Base-by-base conservation (phyloP, 345 rosid genomes). In the Murraya koenigii region DNA sequence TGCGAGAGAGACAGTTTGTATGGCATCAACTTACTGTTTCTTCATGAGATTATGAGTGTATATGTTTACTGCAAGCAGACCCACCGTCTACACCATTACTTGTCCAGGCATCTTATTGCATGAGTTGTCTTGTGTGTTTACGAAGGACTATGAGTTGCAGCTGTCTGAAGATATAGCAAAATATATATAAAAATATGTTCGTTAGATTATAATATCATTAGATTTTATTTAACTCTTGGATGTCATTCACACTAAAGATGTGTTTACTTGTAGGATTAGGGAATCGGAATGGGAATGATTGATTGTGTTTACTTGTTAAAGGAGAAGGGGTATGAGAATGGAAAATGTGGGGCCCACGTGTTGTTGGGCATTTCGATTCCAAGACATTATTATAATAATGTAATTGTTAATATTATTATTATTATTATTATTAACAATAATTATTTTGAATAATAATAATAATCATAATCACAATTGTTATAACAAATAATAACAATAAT, bases 1-100 rank as follows among this genome's bases (percentile, higher is more conserved):
- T 75, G 97, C 99, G 0, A 90, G 98, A 87, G 99, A 93, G 87
- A 95, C 99, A 1, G 99, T 93, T 78, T 95, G 99, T 95, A 90
- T 71, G 98, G 67, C 66, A 36, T 77, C 76, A 7, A 58, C 76
- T 74, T 68, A 58, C 69, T 78, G 58, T 62, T 22, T 22, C 49
- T 26, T 65, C 44, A 28, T 56, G 10, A 74, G 36, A 25, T 41
- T 67, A 20, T 23, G 39, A 55, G 9, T 55, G 7, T 60, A 26
- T 39, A 13, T 23, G 9, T 74, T 28, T 63, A 26, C 30, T 19
- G 52, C 33, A 33, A 55, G 22, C 22, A 20, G 38, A 52, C 59
- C 30, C 17, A 9, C 23, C 19, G 36, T 54, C 20, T 17, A 10
- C 30, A 10, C 15, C 35, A 2, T 72, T 36, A 20, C 39, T 20